These are phyloP conservation scores for Xylariaceae sp. DNA, from an alignment of 2,329 filamentous ascomycete species.

Conservation along the genomic window DNA sequence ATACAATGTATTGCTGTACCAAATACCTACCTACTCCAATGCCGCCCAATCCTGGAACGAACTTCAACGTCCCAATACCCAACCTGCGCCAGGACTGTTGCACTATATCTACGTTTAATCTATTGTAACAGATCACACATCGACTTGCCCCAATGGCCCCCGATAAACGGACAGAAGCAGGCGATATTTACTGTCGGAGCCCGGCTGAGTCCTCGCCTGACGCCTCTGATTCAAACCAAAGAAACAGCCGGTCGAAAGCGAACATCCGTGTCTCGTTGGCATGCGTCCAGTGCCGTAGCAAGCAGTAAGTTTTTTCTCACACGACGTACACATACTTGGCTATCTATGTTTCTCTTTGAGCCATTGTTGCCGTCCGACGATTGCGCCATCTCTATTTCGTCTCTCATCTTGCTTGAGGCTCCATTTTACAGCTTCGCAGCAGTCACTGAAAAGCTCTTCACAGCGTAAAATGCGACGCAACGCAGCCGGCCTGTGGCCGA, in stretches of 20 bases:
- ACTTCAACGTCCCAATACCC: background rate
- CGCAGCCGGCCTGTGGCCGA: slow-evolving; percentile 50
- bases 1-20: slow-evolving; percentile 5
- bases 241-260: slow-evolving; percentile 40
- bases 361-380: background rate
- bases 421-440: background rate
- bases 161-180: slow-evolving; percentile 27
- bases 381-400: background rate
- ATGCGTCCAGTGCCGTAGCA: slow-evolving; percentile 57
- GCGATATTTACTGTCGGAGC: slow-evolving; percentile 30
- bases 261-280: slow-evolving; percentile 51
- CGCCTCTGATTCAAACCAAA: slow-evolving; percentile 32
- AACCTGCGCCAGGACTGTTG: background rate
- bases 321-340: background rate
- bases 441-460: slow-evolving; percentile 5
- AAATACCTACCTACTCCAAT: background rate
- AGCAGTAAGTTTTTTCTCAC: slow-evolving; percentile 45
- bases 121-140: background rate
- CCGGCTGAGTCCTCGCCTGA: slow-evolving; percentile 36
- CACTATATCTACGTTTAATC: background rate
- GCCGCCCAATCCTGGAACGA: background rate
- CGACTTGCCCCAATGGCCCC: slow-evolving; percentile 30
- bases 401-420: background rate
- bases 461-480: slow-evolving; percentile 54
- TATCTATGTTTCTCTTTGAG: background rate